Percentiles rank a stretch among this genome's conserved stretches.
phyloP scores from a whole-genome alignment of 305 asterid genomes.

The Fraxinus latifolia region DNA sequence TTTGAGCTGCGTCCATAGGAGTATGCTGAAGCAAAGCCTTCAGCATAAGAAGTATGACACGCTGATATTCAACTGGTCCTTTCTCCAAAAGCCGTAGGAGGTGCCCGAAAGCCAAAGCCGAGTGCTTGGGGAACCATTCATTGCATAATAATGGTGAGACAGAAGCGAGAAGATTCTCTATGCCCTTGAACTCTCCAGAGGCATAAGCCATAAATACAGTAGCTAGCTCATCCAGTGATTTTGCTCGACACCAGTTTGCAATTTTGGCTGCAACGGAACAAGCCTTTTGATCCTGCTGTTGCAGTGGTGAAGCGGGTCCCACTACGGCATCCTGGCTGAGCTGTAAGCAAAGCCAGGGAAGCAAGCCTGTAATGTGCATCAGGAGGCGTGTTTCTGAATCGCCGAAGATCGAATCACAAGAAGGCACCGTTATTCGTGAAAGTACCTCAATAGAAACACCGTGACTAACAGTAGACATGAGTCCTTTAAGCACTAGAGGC shows the following conservation, averaged over 20 bases:
- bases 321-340: slow-evolving; percentile 63
- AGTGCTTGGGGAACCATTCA: slow-evolving; percentile 95
- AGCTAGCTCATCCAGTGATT: slow-evolving; percentile 77
- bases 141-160: slow-evolving; percentile 88
- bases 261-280: slow-evolving; percentile 71
- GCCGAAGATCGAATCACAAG: slow-evolving; percentile 93
- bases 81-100: slow-evolving; percentile 80
- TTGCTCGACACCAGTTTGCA: slow-evolving; percentile 84
- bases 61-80: slow-evolving; percentile 91
- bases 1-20: slow-evolving; percentile 92
- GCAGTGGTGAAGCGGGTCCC: slow-evolving; percentile 60
- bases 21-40: slow-evolving; percentile 98
- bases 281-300: slow-evolving; percentile 73
- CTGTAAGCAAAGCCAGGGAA: slow-evolving; percentile 97
- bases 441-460: slow-evolving; percentile 84
- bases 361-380: slow-evolving; percentile 94
- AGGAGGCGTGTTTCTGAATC: slow-evolving; percentile 85
- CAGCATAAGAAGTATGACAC: slow-evolving; percentile 84
- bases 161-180: slow-evolving; percentile 86
- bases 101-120: slow-evolving; percentile 91
- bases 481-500: slow-evolving; percentile 96
- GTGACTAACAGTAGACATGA: slow-evolving; percentile 87
- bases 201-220: slow-evolving; percentile 83
- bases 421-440: slow-evolving; percentile 90
- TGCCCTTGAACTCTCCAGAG: slow-evolving; percentile 69